Evolutionary conservation across 2,329 filamentous ascomycete species (phyloP), one percentile per base, ranked within the genome.

Genomic region (Ophiostoma australiae): DNA sequence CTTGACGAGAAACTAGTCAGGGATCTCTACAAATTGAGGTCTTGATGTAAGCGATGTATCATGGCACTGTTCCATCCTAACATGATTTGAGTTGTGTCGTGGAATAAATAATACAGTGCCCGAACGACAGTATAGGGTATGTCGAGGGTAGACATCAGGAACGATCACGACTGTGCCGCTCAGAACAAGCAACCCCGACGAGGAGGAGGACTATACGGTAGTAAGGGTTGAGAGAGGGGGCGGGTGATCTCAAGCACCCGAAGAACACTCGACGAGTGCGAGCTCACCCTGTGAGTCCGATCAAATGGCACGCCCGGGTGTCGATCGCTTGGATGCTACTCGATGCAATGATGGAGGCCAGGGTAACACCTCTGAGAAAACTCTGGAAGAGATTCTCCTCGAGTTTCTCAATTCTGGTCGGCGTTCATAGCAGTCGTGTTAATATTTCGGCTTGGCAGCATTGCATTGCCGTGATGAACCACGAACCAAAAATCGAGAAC

Each of bases 401-500:
- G 17, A 8, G 20, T 0, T 20, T 48, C 44, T n/a, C 37, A 11
- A 8, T 0, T 39, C 10, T 11, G 10, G 10, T 31, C 27, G 27
- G 27, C 1, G 27, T 3, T 31, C 27, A 31, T 48, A 48, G 20
- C 4, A 20, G 17, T 20, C 5, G 44, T 20, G 4, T 48, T 48
- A 48, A n/a, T 48, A 48, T 48, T 44, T 48, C 17, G 20, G 5
- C 20, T 48, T 48, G 2, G 4, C 17, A 31, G 44, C 52, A 15
- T 15, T 58, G 52, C 52, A 58, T 58, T 58, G 52, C 52, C 52
- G 23, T 27, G 52, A 58, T 58, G 52, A 58, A 23, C 52, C 52
- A 13, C 8, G n/a, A 58, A 58, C 52, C 52, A 58, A 31, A n/a
- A 58, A 27, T 58, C 23, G 11, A 27, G n/a, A 48, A 58, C n/a